Percentiles rank a stretch among this genome's conserved stretches.
These are phyloP conservation scores for Boletus insuetus DNA, from an alignment of 768 basidiomycete species.

Conservation along the genomic window DNA sequence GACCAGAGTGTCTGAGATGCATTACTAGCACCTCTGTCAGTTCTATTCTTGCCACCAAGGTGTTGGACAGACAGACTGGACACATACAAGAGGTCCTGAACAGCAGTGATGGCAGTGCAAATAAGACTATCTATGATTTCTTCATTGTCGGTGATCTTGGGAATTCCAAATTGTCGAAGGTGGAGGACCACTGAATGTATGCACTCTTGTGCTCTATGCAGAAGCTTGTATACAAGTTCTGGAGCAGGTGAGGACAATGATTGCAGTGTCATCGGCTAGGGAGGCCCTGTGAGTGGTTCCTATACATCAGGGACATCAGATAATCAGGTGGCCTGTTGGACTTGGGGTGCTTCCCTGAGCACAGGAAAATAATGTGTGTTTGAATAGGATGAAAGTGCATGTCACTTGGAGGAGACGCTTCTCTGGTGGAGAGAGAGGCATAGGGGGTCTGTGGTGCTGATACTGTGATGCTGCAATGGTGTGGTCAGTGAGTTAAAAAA, in stretches of 20 bases:
- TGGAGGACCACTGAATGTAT: slow-evolving; percentile 62
- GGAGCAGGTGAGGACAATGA: slow-evolving; percentile 52
- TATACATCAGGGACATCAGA: slow-evolving; percentile 2
- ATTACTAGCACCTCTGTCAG: slow-evolving; percentile 18
- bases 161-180: slow-evolving; percentile 46
- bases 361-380: too few species aligned
- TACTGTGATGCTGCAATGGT: slow-evolving; percentile 21
- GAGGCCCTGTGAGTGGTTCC: background rate
- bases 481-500: slow-evolving; percentile 4
- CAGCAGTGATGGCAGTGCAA: slow-evolving; percentile 53
- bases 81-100: slow-evolving; percentile 70
- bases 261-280: slow-evolving; percentile 33
- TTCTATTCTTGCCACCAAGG: slow-evolving; percentile 43
- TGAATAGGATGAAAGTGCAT: too few species aligned
- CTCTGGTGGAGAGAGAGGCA: background rate
- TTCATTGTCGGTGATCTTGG: slow-evolving; percentile 51
- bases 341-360: too few species aligned
- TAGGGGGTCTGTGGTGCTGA: slow-evolving; percentile 7
- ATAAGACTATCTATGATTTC: slow-evolving; percentile 54
- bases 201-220: slow-evolving; percentile 50
- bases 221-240: slow-evolving; percentile 57
- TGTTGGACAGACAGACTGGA: slow-evolving; percentile 56
- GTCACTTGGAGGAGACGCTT: too few species aligned
- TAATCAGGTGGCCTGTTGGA: background rate
- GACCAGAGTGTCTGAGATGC: too few species aligned